These are phyloP conservation scores for Termitomyces sp. DNA, from an alignment of 768 basidiomycete genomes.

Conservation along the genomic window DNA sequence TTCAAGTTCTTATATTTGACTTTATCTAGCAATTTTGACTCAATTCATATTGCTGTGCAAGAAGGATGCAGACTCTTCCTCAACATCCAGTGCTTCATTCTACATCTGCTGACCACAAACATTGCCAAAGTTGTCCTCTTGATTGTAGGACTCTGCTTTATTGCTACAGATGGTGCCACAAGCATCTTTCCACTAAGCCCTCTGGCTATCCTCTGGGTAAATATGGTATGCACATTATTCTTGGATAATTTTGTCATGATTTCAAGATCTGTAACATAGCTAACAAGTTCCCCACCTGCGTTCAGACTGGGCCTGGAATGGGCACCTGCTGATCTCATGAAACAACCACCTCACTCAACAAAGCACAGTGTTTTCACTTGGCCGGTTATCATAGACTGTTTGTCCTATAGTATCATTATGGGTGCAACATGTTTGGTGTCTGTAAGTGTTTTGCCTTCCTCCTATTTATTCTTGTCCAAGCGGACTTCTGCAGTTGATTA, in stretches of 20 bases:
- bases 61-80: constrained; percentile 54
- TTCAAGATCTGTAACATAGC: constrained; percentile 11
- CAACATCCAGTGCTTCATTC: constrained; percentile 51
- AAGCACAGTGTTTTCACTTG: constrained; percentile 32
- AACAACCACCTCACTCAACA: constrained; percentile 32
- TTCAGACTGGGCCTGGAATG: constrained; percentile 48
- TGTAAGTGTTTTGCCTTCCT: constrained; percentile 17
- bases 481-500: constrained; percentile 22
- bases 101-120: constrained; percentile 48
- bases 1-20: not conserved
- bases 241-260: not conserved
- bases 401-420: constrained; percentile 32
- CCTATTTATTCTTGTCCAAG: not conserved
- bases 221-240: constrained; percentile 30
- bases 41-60: constrained; percentile 50
- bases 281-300: constrained; percentile 45
- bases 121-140: constrained; percentile 50
- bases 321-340: constrained; percentile 47
- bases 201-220: constrained; percentile 46
- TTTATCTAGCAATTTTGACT: constrained; percentile 43
- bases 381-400: constrained; percentile 29
- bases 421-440: constrained; percentile 25
- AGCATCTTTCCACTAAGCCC: constrained; percentile 56
- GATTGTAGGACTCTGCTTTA: constrained; percentile 52
- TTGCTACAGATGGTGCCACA: constrained; percentile 32